Conservation (phyloP, 192 early-diverging fungal genomes). For the Coemansia sp. region DNA sequence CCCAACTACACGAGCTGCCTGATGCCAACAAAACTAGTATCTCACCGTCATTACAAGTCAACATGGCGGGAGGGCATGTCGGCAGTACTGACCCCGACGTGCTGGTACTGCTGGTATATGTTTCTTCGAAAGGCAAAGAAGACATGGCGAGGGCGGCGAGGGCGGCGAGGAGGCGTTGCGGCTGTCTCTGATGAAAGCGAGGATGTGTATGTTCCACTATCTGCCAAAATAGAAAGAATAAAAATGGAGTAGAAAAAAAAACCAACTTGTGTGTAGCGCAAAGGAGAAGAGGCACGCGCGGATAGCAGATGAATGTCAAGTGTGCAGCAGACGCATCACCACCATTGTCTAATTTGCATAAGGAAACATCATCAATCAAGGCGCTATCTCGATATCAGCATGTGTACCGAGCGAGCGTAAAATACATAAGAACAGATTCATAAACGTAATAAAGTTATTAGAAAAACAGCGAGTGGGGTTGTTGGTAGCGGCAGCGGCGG, state of each 20-base stretch:
- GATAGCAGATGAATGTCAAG: not conserved
- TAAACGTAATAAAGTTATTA: not conserved
- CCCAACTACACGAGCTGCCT: constrained; percentile 31
- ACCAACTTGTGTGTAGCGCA: not conserved
- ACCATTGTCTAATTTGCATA: not conserved
- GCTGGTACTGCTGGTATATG: not conserved
- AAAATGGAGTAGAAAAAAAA: not conserved
- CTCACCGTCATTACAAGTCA: constrained; percentile 21
- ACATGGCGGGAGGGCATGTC: constrained; percentile 6
- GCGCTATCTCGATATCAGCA: not conserved
- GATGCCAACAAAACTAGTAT: constrained; percentile 29
- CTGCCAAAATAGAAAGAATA: not conserved
- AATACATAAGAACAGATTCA: not conserved
- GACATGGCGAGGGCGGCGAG: not conserved
- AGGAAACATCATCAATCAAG: not conserved
- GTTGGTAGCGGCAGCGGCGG: not conserved
- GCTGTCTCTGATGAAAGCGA: not conserved
- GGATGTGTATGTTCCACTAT: not conserved
- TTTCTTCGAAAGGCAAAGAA: not conserved
- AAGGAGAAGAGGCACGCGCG: not conserved
- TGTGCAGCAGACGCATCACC: not conserved
- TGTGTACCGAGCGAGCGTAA: not conserved
- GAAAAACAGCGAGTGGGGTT: not conserved
- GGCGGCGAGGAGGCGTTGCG: not conserved
- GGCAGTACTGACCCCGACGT: not conserved